These are phyloP conservation scores for Naegleria gruberi DNA, from an alignment of 208 protist species.

Conservation along the genomic window DNA sequence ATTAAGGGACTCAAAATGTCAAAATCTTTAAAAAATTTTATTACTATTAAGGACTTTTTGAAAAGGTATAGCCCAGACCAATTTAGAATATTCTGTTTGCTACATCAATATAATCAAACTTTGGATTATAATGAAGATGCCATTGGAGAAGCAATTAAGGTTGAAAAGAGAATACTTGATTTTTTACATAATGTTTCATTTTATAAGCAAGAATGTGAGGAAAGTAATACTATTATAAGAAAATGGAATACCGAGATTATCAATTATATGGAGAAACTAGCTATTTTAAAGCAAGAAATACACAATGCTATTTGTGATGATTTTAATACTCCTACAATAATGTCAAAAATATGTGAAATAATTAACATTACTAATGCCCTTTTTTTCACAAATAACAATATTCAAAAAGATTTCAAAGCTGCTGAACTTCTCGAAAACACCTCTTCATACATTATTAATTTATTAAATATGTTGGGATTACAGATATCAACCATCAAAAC, in stretches of 20 bases:
- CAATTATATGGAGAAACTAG: conserved; percentile 53
- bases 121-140: conserved; percentile 84
- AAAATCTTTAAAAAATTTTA: conserved; percentile 99
- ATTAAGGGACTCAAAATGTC: conserved; percentile 98
- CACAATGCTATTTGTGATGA: conserved; percentile 52
- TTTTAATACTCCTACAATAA: conserved; percentile 78
- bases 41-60: conserved; percentile 83
- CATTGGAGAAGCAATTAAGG: conserved; percentile 66
- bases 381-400: conserved; percentile 48
- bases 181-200: conserved; percentile 67
- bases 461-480: conserved; percentile 77
- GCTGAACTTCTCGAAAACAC: conserved; percentile 62
- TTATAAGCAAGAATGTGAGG: neutral
- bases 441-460: conserved; percentile 70
- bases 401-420: conserved; percentile 38
- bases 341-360: conserved; percentile 59
- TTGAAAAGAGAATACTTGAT: conserved; percentile 63
- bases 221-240: conserved; percentile 42
- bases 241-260: conserved; percentile 38
- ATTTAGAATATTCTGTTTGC: conserved; percentile 89
- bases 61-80: conserved; percentile 56
- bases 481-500: too few relatives aligned
- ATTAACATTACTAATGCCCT: conserved; percentile 60
- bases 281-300: conserved; percentile 34
- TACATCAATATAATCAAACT: conserved; percentile 69